Conservation (phyloP, 345 rosid genomes). For the Turnera subulata region DNA sequence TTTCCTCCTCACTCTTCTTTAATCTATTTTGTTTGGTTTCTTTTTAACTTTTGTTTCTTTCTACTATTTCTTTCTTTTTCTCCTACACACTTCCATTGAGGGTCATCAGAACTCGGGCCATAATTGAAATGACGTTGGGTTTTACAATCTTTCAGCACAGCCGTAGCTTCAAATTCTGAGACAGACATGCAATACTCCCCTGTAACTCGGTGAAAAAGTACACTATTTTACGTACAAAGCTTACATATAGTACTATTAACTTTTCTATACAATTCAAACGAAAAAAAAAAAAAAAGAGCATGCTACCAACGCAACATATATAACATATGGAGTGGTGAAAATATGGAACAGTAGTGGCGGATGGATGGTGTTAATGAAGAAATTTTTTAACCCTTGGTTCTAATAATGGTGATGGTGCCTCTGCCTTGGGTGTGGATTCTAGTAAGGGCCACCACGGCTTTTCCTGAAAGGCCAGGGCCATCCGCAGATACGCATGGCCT, state of each 20-base stretch:
- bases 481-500: conserved; percentile 56
- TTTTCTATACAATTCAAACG: background rate
- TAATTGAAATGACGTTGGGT: no score
- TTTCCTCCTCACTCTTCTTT: conserved; percentile 2
- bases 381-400: conserved; percentile 62
- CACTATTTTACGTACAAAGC: no score
- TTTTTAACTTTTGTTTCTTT: background rate
- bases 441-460: conserved; percentile 89
- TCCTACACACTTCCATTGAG: conserved; percentile 36
- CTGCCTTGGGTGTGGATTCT: conserved; percentile 87
- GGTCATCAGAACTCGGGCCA: conserved; percentile 15
- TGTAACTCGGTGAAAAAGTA: no score
- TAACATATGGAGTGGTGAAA: no score
- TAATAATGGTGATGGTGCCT: conserved; percentile 94
- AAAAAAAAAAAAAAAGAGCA: background rate
- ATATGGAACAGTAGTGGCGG: background rate
- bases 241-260: no score
- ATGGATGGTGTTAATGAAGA: background rate
- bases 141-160: conserved; percentile 1
- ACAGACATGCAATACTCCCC: no score
- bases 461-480: conserved; percentile 88
- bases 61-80: conserved; percentile 20
- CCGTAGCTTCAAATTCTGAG: background rate
- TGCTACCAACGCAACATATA: background rate
- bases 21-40: conserved; percentile 8